These are phyloP conservation scores for Rossbeevera mucosa DNA, from an alignment of 768 basidiomycete species.

Conservation along the genomic window DNA sequence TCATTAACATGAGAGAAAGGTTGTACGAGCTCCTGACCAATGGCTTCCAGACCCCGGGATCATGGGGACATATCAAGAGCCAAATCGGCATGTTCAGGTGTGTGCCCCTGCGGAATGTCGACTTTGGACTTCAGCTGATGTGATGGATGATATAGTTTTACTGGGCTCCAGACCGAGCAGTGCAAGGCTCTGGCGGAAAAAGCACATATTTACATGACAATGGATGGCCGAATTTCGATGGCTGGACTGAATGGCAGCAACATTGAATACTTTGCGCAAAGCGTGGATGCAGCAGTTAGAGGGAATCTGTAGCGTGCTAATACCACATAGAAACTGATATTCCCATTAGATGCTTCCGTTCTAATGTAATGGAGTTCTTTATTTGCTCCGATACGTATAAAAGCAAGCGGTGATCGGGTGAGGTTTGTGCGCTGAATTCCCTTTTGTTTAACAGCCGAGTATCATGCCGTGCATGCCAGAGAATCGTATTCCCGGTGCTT, in stretches of 20 bases:
- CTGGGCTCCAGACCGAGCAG: conserved; percentile 74
- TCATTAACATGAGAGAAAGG: conserved; percentile 88
- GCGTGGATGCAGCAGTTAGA: conserved; percentile 78
- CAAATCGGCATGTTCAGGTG: conserved; percentile 99
- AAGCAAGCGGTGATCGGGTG: conserved; percentile 1
- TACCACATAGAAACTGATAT: conserved; percentile 24
- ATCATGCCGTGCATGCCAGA: conserved; percentile 18
- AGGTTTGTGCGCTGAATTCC: conserved; percentile 15
- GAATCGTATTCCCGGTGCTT: conserved; percentile 21
- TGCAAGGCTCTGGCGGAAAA: conserved; percentile 81
- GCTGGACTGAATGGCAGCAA: conserved; percentile 82
- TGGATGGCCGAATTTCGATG: conserved; percentile 91
- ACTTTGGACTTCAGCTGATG: conserved; percentile 1
- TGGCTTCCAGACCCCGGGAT: conserved; percentile 83
- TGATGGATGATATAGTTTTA: conserved; percentile 53
- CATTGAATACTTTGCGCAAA: conserved; percentile 87
- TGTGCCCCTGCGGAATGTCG: conserved; percentile 15
- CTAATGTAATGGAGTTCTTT: conserved; percentile 18
- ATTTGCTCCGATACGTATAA: conserved; percentile 17
- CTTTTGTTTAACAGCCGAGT: background rate
- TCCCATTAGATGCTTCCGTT: conserved; percentile 19
- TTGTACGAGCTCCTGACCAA: conserved; percentile 74
- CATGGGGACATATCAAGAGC: conserved; percentile 92
- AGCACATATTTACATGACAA: conserved; percentile 92
- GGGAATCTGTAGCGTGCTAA: conserved; percentile 53